Conservation (phyloP, 2,329 filamentous ascomycete species). For the Trichophyton benhamiae region DNA sequence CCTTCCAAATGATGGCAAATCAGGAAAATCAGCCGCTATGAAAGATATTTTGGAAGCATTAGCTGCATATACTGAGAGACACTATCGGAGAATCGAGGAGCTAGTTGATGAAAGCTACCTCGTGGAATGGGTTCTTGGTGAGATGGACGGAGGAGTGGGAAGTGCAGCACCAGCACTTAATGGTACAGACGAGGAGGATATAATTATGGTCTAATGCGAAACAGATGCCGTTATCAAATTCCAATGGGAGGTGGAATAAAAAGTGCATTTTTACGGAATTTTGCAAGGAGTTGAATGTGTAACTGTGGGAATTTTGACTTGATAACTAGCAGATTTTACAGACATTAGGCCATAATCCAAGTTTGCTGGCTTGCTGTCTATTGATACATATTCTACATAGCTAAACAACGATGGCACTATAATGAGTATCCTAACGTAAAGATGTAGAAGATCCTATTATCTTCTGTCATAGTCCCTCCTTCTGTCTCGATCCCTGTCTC, state of each 20-base stretch:
- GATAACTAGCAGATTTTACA: not conserved
- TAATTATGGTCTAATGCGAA: slow-evolving; percentile 26
- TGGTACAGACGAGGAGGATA: slow-evolving; percentile 25
- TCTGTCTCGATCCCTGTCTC: slow-evolving; percentile 14
- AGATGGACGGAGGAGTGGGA: slow-evolving; percentile 65
- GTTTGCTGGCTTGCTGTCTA: slow-evolving; percentile 6
- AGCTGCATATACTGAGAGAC: slow-evolving; percentile 79
- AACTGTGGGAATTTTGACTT: not conserved
- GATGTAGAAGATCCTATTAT: slow-evolving; percentile 11
- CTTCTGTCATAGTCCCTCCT: slow-evolving; percentile 2
- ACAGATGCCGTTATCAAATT: not conserved
- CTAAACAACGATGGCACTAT: not conserved
- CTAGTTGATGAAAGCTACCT: slow-evolving; percentile 88
- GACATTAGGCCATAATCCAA: not conserved
- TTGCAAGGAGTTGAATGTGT: not conserved
- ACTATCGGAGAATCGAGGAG: slow-evolving; percentile 82
- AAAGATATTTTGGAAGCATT: slow-evolving; percentile 81
- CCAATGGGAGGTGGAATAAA: not conserved
- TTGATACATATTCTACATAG: slow-evolving; percentile 15
- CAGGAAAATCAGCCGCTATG: slow-evolving; percentile 37
- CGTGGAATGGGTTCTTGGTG: slow-evolving; percentile 79
- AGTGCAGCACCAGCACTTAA: slow-evolving; percentile 8
- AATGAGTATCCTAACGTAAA: not conserved
- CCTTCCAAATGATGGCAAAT: slow-evolving; percentile 17
- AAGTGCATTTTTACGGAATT: not conserved